Evolutionary conservation across 305 asterid genomes (phyloP), one percentile per base, ranked within the genome.

Genomic region (Fraxinus nigra): DNA sequence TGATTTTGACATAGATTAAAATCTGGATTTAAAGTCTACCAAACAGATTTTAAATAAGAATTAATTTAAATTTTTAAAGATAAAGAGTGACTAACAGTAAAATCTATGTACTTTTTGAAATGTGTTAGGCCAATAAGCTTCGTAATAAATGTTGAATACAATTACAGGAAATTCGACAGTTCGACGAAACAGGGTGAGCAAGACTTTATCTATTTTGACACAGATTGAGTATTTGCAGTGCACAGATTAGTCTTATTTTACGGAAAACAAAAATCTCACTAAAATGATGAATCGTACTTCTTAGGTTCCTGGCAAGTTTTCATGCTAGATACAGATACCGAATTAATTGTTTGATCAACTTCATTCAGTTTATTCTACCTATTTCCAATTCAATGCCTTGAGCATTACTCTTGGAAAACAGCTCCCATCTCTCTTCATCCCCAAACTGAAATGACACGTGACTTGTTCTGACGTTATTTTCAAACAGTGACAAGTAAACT

Each of bases 401-500:
- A 32, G 40, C 40, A 70, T 70, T 70, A 14, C 40, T 30, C 43
- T 22, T 14, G 40, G 43, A 70, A 69, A 70, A 32, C 75, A 70
- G 24, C 24, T 70, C 26, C 46, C 43, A 67, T 26, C 75, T 67
- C 30, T 67, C 34, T 67, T 30, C 75, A 32, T 28, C 75, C 37
- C 75, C 75, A 67, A 28, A 67, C 75, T 28, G 75, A 67, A 67
- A 28, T 26, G 37, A 67, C 75, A 4, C 14, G 24, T 26, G 37
- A 67, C 75, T 1, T 30, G 26, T 72, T 70, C 54, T 40, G 26
- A 67, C 63, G 65, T 79, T 46, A 79, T 61, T 81, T 67, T 76
- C 67, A 70, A 81, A 79, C 34, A 79, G 51, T 76, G 73, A 38
- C 35, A 82, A 0, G 77, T 78, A 75, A 80, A 80, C 33, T 40